Conservation (phyloP, 2,329 filamentous ascomycete genomes). For the Fusarium temperatum region DNA sequence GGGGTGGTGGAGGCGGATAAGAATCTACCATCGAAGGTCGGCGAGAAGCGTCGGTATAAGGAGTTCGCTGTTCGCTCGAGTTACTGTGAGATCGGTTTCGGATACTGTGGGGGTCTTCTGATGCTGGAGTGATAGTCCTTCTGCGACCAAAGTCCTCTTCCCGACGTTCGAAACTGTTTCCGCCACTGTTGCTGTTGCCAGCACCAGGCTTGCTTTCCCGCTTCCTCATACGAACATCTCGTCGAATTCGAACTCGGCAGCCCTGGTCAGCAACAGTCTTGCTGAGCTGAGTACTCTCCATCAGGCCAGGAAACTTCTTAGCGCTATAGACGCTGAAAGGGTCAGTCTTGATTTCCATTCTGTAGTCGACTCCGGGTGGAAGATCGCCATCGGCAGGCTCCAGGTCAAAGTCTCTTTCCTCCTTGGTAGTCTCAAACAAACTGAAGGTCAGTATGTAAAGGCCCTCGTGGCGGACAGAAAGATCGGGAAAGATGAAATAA, state of each 20-base stretch:
- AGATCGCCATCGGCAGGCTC: slow-evolving; percentile 58
- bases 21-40: slow-evolving; percentile 60
- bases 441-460: slow-evolving; percentile 92
- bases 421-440: slow-evolving; percentile 92
- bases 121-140: slow-evolving; percentile 49
- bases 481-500: slow-evolving; percentile 97
- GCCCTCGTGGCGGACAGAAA: slow-evolving; percentile 95
- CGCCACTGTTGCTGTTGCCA: slow-evolving; percentile 52
- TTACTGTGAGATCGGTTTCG: slow-evolving; percentile 70
- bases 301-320: slow-evolving; percentile 96
- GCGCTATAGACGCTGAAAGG: slow-evolving; percentile 93
- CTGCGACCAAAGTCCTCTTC: slow-evolving; percentile 68
- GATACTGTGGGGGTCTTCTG: slow-evolving; percentile 45
- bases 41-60: slow-evolving; percentile 54
- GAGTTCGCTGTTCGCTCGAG: slow-evolving; percentile 60
- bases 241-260: slow-evolving; percentile 92
- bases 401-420: slow-evolving; percentile 78
- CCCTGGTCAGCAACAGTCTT: slow-evolving; percentile 95
- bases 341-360: slow-evolving; percentile 87
- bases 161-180: slow-evolving; percentile 63
- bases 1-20: slow-evolving; percentile 50
- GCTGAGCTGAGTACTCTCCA: slow-evolving; percentile 88
- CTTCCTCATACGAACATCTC: slow-evolving; percentile 91
- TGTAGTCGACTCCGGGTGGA: slow-evolving; percentile 73
- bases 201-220: slow-evolving; percentile 73